Percentiles rank a stretch among this genome's conserved stretches.
phyloP scores from a whole-genome alignment of 2,329 filamentous ascomycete genomes.

The Penicillium rolfsii region DNA sequence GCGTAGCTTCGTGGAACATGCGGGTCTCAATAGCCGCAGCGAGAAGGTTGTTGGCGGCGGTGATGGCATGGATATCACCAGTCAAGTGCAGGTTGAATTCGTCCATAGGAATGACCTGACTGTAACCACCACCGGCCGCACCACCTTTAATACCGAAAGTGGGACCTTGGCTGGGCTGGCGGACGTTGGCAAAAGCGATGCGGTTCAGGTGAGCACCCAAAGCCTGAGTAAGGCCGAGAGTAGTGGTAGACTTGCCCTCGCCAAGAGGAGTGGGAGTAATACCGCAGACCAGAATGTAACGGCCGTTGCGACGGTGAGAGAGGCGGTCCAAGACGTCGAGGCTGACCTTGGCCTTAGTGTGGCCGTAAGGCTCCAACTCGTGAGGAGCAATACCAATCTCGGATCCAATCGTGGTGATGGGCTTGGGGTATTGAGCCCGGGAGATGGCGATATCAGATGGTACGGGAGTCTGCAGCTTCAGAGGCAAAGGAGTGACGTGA shows the following conservation, averaged over 20 bases:
- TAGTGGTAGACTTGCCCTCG: slow-evolving; percentile 98
- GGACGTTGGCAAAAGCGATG: slow-evolving; percentile 92
- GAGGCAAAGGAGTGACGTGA: slow-evolving; percentile 76
- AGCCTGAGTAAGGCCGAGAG: slow-evolving; percentile 91
- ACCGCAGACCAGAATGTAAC: slow-evolving; percentile 89
- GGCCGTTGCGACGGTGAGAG: slow-evolving; percentile 82
- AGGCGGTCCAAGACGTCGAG: slow-evolving; percentile 80
- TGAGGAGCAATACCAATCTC: slow-evolving; percentile 87
- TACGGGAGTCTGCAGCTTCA: slow-evolving; percentile 78
- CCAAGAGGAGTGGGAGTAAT: slow-evolving; percentile 96
- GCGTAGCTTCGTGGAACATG: slow-evolving; percentile 96
- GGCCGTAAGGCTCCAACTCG: slow-evolving; percentile 91
- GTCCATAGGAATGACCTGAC: slow-evolving; percentile 99
- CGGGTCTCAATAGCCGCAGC: slow-evolving; percentile 96
- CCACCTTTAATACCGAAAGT: slow-evolving; percentile 99
- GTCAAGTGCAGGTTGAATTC: slow-evolving; percentile 99
- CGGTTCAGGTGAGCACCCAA: slow-evolving; percentile 85
- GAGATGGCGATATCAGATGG: slow-evolving; percentile 97
- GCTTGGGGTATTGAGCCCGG: slow-evolving; percentile 85
- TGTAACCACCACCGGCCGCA: slow-evolving; percentile 95
- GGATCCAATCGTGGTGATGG: slow-evolving; percentile 78
- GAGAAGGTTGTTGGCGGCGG: slow-evolving; percentile 93
- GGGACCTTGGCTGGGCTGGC: slow-evolving; percentile 94
- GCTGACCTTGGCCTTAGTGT: slow-evolving; percentile 95
- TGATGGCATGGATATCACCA: slow-evolving; percentile 96